Evolutionary conservation across 768 basidiomycete genomes (phyloP).

Genomic region (Coprinellus aureogranulatus): DNA sequence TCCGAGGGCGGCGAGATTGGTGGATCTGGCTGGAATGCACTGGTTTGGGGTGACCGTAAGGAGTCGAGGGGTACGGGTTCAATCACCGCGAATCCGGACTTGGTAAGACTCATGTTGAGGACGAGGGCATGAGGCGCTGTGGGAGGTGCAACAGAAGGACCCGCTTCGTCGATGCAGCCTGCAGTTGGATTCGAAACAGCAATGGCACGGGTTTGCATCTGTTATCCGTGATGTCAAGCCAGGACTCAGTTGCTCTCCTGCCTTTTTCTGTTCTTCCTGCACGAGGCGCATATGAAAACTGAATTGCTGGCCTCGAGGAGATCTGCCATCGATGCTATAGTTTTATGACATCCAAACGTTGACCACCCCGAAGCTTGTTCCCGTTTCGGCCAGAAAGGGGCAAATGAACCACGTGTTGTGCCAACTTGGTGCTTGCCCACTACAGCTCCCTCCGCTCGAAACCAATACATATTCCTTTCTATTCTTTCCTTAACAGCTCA

Average conservation of each 20-base stretch:
- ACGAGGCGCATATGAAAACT: neutral
- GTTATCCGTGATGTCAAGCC: neutral
- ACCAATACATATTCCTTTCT: neutral
- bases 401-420: conserved; percentile 3
- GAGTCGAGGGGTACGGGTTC: conserved; percentile 39
- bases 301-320: neutral
- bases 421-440: neutral
- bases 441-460: neutral
- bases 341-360: neutral
- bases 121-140: neutral
- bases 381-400: conserved; percentile 1
- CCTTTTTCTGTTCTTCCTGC: neutral
- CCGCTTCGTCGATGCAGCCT: conserved; percentile 12
- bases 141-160: conserved; percentile 8
- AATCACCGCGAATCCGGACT: conserved; percentile 19
- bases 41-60: conserved; percentile 48
- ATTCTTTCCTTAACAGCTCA: neutral
- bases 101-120: conserved; percentile 10
- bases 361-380: neutral
- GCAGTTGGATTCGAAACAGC: neutral
- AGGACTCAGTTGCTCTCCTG: neutral
- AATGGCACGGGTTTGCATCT: neutral
- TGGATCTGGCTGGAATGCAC: conserved; percentile 18
- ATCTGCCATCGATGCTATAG: neutral
- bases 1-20: neutral